Evolutionary conservation across 768 basidiomycete species (phyloP), one percentile per base, ranked within the genome.

Genomic region (Russula vinacea): DNA sequence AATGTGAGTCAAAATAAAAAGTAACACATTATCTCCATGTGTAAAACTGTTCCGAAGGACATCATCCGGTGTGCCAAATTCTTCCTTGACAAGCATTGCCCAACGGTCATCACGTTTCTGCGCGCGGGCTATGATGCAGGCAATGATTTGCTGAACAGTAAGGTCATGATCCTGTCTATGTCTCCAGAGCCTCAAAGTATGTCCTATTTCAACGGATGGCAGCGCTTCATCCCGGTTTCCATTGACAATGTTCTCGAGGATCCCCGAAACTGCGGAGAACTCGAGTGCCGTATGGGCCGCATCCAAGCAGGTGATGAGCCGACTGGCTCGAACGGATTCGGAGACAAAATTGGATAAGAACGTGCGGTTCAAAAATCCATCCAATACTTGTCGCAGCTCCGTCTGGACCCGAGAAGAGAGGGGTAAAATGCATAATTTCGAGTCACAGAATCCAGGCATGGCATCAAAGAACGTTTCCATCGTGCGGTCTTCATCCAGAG

Each of bases 401-500:
- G 2, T 22, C 33, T 4, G 14, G 37, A 37, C 14, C 5, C 5
- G 5, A 16, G 2, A 3, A 6, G n/a, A 8, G 19, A 37, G 53
- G 24, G 24, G 8, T 11, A 22, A n/a, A 2, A n/a, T 13, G 35
- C 37, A n/a, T 10, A 54, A 13, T 35, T 26, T 37, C 3, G 60
- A 61, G 29, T 22, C 14, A 29, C n/a, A 61, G 29, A 61, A 61
- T 1, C 51, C 52, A 24, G 60, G 60, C 11, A 61, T 33, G 29
- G 29, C 29, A 29, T 29, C 29, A 29, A 29, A 29, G 29, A 29
- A 29, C 5, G 29, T 29, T 29, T 29, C 29, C 5, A 29, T 2
- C 5, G 29, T 5, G 29, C 29, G 29, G 29, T 29, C 29, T 29
- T 29, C 29, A 29, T 29, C 29, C 5, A 29, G 29, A 29, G 29